Percentiles rank a stretch among this genome's conserved stretches.
phyloP scores from a whole-genome alignment of 2,329 filamentous ascomycete species.

The Colletotrichum gigasporum region DNA sequence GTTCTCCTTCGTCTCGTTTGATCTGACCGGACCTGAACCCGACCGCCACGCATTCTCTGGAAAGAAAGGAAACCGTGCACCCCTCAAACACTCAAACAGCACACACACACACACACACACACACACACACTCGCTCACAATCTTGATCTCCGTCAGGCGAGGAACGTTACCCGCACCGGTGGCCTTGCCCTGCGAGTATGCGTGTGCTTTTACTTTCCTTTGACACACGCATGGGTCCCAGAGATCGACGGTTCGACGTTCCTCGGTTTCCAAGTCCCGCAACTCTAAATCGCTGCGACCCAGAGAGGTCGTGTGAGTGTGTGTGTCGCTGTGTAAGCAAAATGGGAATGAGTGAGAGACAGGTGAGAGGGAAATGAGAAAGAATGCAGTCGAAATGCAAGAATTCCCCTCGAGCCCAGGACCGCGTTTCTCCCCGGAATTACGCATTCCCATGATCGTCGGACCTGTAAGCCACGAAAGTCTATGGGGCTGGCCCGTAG shows the following conservation, averaged over 20 bases:
- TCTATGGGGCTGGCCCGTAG: too few species aligned
- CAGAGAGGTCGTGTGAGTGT: too few species aligned
- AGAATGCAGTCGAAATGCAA: too few species aligned
- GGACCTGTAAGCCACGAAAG: too few species aligned
- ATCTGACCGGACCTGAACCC: background rate
- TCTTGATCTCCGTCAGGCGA: too few species aligned
- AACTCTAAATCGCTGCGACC: conserved; percentile 22
- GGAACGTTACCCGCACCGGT: background rate
- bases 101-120: background rate
- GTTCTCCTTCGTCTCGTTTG: background rate
- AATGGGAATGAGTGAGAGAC: too few species aligned
- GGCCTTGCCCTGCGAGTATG: background rate
- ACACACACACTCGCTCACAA: background rate
- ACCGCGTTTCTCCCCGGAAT: background rate
- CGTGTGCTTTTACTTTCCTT: background rate
- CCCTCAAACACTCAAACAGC: background rate
- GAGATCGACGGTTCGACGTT: conserved; percentile 21
- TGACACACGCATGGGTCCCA: conserved; percentile 23
- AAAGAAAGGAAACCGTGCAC: background rate
- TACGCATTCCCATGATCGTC: background rate
- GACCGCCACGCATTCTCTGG: background rate
- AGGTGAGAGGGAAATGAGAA: background rate
- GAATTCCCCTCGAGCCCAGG: background rate
- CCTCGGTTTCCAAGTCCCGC: conserved; percentile 22
- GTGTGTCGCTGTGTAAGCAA: background rate